Evolutionary conservation across 805 yeast species (phyloP).

Genomic region (Wickerhamiella kurtzmanii): DNA sequence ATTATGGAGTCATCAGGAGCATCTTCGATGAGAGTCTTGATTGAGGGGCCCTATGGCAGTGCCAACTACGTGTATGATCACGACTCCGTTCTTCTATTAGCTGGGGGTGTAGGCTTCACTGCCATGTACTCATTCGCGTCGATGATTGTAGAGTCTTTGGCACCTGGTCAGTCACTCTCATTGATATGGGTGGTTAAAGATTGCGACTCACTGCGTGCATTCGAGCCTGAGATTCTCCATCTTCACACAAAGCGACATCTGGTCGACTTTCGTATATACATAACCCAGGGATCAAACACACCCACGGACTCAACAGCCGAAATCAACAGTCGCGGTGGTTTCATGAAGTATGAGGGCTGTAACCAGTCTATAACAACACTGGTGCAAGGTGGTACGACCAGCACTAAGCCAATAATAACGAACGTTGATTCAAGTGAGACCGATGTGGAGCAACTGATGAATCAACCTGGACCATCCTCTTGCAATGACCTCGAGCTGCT

Average conservation of each 20-base stretch:
- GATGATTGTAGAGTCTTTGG: slow-evolving; percentile 17
- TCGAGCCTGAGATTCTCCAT: slow-evolving; percentile 35
- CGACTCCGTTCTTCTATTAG: slow-evolving; percentile 36
- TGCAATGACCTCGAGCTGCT: slow-evolving; percentile 1
- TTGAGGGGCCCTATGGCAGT: slow-evolving; percentile 54
- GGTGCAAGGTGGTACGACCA: not conserved
- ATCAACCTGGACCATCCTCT: not conserved
- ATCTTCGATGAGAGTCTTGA: slow-evolving; percentile 28
- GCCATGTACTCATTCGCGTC: slow-evolving; percentile 39
- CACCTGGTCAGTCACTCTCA: slow-evolving; percentile 12
- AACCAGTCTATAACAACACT: not conserved
- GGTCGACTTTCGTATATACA: slow-evolving; percentile 11
- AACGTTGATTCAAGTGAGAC: not conserved
- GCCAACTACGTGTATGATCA: slow-evolving; percentile 35
- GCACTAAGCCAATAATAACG: not conserved
- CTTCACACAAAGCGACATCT: slow-evolving; percentile 17
- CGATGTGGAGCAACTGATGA: not conserved
- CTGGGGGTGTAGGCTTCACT: slow-evolving; percentile 57
- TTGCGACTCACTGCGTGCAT: slow-evolving; percentile 35
- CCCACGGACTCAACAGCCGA: not conserved
- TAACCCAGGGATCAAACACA: slow-evolving; percentile 9
- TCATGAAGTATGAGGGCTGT: not conserved
- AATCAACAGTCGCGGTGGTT: not conserved
- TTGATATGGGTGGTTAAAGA: slow-evolving; percentile 22
- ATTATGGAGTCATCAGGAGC: slow-evolving; percentile 20